Evolutionary conservation across 306 rosid genomes (phyloP).

Genomic region (Fagus sylvatica): DNA sequence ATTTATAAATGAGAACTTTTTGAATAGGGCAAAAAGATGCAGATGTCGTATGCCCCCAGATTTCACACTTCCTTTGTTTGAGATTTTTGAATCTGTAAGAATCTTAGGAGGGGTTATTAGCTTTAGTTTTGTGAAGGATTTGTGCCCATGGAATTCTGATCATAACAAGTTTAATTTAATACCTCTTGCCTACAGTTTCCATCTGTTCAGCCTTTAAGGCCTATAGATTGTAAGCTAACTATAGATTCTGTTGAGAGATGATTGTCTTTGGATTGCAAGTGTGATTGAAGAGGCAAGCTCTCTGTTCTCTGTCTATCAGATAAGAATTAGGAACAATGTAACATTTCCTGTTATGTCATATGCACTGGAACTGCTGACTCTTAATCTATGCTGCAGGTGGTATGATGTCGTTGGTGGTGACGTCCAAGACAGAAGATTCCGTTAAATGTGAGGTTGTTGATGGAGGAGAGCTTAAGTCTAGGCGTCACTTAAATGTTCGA

Average conservation of each 20-base stretch:
- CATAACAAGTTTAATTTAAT: not conserved
- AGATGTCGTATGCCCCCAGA: not conserved
- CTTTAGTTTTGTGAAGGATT: not conserved
- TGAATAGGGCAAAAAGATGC: not conserved
- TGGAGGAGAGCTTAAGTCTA: conserved; percentile 96
- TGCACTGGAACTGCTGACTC: conserved; percentile 22
- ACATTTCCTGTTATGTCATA: conserved; percentile 6
- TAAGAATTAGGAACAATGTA: not conserved
- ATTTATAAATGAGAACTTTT: not conserved
- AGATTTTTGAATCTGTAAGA: not conserved
- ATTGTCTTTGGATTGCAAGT: not conserved
- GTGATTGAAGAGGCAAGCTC: not conserved
- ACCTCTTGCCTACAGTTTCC: not conserved
- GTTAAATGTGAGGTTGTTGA: conserved; percentile 97
- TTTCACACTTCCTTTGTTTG: not conserved
- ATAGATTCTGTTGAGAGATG: not conserved
- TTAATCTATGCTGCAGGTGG: conserved; percentile 67
- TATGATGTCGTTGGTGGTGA: conserved; percentile 89
- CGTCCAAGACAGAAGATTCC: conserved; percentile 75
- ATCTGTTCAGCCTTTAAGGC: not conserved
- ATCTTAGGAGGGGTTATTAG: not conserved
- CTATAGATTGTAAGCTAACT: not conserved
- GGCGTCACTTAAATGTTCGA: conserved; percentile 94
- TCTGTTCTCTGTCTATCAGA: not conserved
- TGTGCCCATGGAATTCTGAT: not conserved